A percentile compares a stretch with the other conserved stretches of the same genome.
Evolutionary conservation across 2,329 filamentous ascomycete species (phyloP).

Genomic region (Penicillium sp.): DNA sequence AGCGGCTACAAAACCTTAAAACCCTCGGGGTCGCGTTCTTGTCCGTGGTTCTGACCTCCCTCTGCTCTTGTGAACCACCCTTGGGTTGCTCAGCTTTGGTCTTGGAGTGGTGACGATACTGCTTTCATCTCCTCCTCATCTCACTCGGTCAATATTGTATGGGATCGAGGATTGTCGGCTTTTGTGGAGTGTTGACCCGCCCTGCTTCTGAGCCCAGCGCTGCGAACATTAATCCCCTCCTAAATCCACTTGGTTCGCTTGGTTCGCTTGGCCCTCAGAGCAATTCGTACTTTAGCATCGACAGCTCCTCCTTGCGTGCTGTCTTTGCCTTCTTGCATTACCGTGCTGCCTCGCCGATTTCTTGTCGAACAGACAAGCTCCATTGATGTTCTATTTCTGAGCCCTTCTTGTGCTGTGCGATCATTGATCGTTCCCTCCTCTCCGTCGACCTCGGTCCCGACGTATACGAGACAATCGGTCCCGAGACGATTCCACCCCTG

Average conservation of each 20-base stretch:
- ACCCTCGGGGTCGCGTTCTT: conserved; percentile 2
- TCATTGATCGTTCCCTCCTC: conserved; percentile 15
- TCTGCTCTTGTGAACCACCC: conserved; percentile 1
- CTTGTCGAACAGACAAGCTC: conserved; percentile 8
- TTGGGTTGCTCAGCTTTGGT: conserved; percentile 14
- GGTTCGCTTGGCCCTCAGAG: conserved; percentile 5
- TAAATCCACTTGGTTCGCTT: conserved; percentile 1
- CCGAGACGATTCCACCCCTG: not conserved
- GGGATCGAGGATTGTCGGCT: conserved; percentile 4
- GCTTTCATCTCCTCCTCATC: not conserved
- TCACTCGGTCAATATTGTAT: not conserved
- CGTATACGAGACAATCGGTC: not conserved
- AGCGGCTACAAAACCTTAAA: conserved; percentile 12
- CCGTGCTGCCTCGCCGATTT: conserved; percentile 10
- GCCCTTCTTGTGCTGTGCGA: conserved; percentile 11
- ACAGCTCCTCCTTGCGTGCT: conserved; percentile 12
- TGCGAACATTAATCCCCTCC: not conserved
- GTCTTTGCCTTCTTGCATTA: conserved; percentile 11
- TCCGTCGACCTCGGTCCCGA: not conserved
- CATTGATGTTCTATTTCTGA: conserved; percentile 8
- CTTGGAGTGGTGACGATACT: conserved; percentile 18
- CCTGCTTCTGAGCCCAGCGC: not conserved
- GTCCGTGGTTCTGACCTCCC: conserved; percentile 4
- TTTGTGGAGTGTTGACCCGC: conserved; percentile 10
- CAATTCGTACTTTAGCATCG: conserved; percentile 10